Base-by-base conservation (phyloP, 495 filamentous ascomycete species). In the Immersiella caudata region DNA sequence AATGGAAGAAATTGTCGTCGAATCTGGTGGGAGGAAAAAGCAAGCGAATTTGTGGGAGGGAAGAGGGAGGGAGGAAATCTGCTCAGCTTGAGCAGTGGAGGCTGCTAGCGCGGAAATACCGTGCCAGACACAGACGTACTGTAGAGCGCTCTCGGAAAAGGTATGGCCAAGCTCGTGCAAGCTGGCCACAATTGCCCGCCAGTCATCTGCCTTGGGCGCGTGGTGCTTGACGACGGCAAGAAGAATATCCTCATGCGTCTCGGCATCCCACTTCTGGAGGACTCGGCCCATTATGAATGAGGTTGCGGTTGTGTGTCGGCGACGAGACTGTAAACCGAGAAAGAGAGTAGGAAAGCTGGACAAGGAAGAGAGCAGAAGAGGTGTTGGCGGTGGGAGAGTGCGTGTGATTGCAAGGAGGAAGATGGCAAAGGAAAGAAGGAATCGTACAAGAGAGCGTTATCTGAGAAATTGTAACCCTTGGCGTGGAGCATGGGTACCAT, bases 381-480 rank as follows among this genome's bases (percentile, higher is more conserved):
- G 25, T 4, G 27, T 54, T 35, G 62, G n/a, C n/a, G 29, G 8
- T 26, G 24, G 12, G 57, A 27, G 8, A n/a, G 26, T 65, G 62
- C 6, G 21, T n/a, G 22, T 18, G 36, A 18, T 25, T 46, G 24
- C 27, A 35, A 20, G 58, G 24, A 57, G 33, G 26, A 60, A 66
- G 26, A 51, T 24, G 22, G 8, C 8, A 2, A 6, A 56, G 49
- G 26, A 18, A 62, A 3, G 55, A 25, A 68, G 20, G 20, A 64
- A 50, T 11, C 76, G 9, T 76, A 78, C 78, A 74, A 60, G 14
- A 79, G 65, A 9, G 76, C 78, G 1, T 68, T 67, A 4, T 74
- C 74, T 5, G 67, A 68, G 61, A 75, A 75, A 0, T 56, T 61
- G 24, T 74, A 68, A 0, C 76, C 78, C 59, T 74, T 77, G 1